Evolutionary conservation across 805 yeast genomes (phyloP).

Genomic region (Yamadazyma olivae): DNA sequence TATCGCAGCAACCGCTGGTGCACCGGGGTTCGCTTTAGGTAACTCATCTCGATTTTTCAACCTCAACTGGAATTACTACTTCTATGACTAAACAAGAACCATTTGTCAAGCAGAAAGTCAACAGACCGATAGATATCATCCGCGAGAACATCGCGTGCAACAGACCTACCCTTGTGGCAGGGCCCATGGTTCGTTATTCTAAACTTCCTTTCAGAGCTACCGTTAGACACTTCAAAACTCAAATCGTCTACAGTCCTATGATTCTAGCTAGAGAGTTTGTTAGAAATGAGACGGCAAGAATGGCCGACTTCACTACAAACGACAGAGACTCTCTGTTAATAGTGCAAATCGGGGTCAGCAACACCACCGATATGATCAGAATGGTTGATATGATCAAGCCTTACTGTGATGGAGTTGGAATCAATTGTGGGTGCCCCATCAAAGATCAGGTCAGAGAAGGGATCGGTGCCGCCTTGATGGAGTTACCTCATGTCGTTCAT

Average conservation of each 20-base stretch:
- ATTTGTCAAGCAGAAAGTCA: background rate
- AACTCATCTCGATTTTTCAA: too few species aligned
- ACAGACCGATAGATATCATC: constrained; percentile 30
- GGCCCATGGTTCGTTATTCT: constrained; percentile 97
- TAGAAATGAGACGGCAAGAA: constrained; percentile 74
- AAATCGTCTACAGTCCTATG: constrained; percentile 94
- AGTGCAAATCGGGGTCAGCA: constrained; percentile 89
- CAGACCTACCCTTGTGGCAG: constrained; percentile 46
- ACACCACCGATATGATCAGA: constrained; percentile 73
- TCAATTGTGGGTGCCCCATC: constrained; percentile 97
- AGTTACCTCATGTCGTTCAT: constrained; percentile 74
- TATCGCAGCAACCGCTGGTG: too few species aligned
- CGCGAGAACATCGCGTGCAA: constrained; percentile 19
- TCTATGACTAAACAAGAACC: background rate
- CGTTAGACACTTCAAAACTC: constrained; percentile 65
- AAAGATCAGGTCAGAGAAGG: constrained; percentile 94
- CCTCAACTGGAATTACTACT: background rate
- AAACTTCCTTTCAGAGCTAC: constrained; percentile 88
- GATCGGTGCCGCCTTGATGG: constrained; percentile 93
- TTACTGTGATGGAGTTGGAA: constrained; percentile 87
- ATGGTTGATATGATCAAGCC: constrained; percentile 90
- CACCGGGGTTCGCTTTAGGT: too few species aligned
- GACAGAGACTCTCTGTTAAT: constrained; percentile 65
- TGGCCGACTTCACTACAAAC: constrained; percentile 83
- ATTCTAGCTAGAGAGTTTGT: constrained; percentile 94